Evolutionary conservation across 2,329 filamentous ascomycete species (phyloP).

Genomic region (Trichoderma sp.): DNA sequence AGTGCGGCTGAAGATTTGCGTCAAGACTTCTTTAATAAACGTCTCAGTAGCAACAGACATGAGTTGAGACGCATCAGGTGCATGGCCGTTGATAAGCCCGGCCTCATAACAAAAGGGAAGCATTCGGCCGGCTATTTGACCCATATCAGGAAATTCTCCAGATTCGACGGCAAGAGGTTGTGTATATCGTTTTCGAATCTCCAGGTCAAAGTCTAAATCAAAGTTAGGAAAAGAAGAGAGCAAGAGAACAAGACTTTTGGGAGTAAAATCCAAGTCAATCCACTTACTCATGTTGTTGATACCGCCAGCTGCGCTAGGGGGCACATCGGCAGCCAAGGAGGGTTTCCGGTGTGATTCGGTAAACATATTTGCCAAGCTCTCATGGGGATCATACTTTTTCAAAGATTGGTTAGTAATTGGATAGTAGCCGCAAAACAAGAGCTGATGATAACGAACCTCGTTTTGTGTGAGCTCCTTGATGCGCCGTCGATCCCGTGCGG

Average conservation of each 20-base stretch:
- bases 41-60: slow-evolving; percentile 67
- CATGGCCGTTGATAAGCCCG: slow-evolving; percentile 61
- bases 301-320: slow-evolving; percentile 66
- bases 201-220: slow-evolving; percentile 62
- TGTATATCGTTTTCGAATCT: slow-evolving; percentile 66
- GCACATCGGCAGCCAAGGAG: slow-evolving; percentile 58
- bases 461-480: slow-evolving; percentile 66
- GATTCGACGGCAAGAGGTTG: slow-evolving; percentile 67
- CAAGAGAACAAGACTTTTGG: neutral
- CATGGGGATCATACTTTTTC: slow-evolving; percentile 54
- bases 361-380: slow-evolving; percentile 55
- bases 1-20: slow-evolving; percentile 64
- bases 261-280: neutral
- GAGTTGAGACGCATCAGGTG: slow-evolving; percentile 61
- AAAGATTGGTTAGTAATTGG: slow-evolving; percentile 25
- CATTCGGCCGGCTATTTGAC: slow-evolving; percentile 64
- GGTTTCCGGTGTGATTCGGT: slow-evolving; percentile 50
- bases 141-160: slow-evolving; percentile 68
- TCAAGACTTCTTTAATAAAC: slow-evolving; percentile 66
- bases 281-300: slow-evolving; percentile 77
- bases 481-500: slow-evolving; percentile 64
- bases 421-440: neutral
- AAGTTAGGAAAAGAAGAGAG: slow-evolving; percentile 24
- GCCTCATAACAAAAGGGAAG: slow-evolving; percentile 68
- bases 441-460: slow-evolving; percentile 50